A percentile compares a stretch with the other conserved stretches of the same genome.
Evolutionary conservation across 768 basidiomycete species (phyloP).

Genomic region (Lepiota brunneoincarnata): DNA sequence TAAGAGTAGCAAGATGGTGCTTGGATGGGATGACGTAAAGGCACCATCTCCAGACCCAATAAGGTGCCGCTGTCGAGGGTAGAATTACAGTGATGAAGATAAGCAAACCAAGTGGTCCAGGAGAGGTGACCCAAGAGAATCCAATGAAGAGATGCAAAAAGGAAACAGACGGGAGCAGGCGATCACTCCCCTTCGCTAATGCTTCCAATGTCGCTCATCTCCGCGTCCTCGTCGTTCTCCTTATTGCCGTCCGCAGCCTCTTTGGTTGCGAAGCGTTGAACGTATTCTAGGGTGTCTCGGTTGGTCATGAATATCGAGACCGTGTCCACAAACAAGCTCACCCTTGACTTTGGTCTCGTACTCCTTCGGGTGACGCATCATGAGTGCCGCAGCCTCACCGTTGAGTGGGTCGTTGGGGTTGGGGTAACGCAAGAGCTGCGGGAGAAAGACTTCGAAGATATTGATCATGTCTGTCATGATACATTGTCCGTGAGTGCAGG

Average conservation of each 20-base stretch:
- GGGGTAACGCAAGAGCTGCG: conserved; percentile 94
- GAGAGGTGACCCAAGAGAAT: conserved; percentile 9
- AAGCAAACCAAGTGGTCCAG: conserved; percentile 8
- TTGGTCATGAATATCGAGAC: background rate
- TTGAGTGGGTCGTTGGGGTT: conserved; percentile 98
- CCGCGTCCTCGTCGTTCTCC: conserved; percentile 74
- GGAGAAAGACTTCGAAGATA: conserved; percentile 97
- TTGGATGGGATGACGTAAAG: background rate
- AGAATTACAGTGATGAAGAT: conserved; percentile 11
- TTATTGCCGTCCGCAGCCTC: conserved; percentile 69
- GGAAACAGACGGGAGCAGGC: background rate
- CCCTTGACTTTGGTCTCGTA: conserved; percentile 95
- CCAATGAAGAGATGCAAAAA: background rate
- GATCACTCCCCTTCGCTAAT: conserved; percentile 67
- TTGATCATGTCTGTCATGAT: conserved; percentile 88
- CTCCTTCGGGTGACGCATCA: conserved; percentile 96
- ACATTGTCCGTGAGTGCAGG: background rate
- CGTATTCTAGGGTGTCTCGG: conserved; percentile 66
- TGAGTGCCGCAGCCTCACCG: conserved; percentile 93
- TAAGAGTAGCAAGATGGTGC: conserved; percentile 5
- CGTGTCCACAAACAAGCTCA: conserved; percentile 26
- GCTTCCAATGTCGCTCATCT: conserved; percentile 86
- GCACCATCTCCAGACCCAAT: background rate
- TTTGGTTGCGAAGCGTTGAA: conserved; percentile 91
- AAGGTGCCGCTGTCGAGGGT: background rate